Conservation (phyloP, 1,284 basidiomycete species). For the Retiboletus flavoniger region DNA sequence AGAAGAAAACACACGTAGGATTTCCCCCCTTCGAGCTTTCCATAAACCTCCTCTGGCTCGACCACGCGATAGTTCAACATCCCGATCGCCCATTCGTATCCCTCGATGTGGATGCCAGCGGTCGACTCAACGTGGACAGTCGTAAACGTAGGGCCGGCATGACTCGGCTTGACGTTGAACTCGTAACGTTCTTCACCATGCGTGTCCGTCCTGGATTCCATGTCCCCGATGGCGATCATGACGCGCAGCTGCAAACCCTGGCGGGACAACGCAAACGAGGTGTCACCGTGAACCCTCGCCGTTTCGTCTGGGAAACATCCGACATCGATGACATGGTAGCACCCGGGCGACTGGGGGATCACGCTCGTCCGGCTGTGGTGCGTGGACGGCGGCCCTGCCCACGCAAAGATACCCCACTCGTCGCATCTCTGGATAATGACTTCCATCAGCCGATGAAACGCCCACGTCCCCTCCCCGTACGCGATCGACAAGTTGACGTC, state of each 20-base stretch:
- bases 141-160: conserved; percentile 9
- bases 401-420: conserved; percentile 25
- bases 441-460: conserved; percentile 27
- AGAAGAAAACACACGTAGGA: conserved; percentile 21
- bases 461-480: conserved; percentile 23
- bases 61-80: conserved; percentile 10
- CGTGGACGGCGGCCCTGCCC: conserved; percentile 18
- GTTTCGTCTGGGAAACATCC: conserved; percentile 7
- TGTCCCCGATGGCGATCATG: conserved; percentile 18
- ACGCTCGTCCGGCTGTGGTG: conserved; percentile 14
- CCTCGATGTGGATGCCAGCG: not conserved
- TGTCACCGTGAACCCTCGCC: conserved; percentile 13
- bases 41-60: not conserved
- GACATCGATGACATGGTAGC: conserved; percentile 14
- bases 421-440: conserved; percentile 21
- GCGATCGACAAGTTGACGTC: conserved; percentile 22
- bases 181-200: not conserved
- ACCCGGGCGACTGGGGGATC: conserved; percentile 16
- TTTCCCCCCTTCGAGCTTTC: conserved; percentile 17
- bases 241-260: conserved; percentile 13
- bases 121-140: conserved; percentile 3
- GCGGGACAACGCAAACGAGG: conserved; percentile 9
- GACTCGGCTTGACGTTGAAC: conserved; percentile 13
- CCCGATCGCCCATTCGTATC: conserved; percentile 9
- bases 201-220: not conserved